phyloP scores from a whole-genome alignment of 108 stramenopile genomes.

The Aureococcus anophagefferens region DNA sequence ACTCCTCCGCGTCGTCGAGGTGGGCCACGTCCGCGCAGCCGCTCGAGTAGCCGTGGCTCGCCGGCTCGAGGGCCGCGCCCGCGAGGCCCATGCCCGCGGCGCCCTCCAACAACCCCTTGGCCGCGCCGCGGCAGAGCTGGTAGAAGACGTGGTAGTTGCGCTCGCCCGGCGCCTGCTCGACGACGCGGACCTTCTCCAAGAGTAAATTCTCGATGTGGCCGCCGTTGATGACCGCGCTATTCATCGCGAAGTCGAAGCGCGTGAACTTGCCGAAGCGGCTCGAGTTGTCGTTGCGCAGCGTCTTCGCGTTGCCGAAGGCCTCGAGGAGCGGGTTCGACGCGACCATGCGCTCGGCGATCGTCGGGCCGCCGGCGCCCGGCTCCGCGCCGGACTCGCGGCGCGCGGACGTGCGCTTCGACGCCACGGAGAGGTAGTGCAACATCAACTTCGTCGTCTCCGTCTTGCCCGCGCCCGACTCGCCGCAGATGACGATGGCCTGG shows the following conservation, averaged over 20 bases:
- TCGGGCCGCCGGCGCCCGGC: neutral
- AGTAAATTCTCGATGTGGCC: constrained; percentile 76
- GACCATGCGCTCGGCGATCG: constrained; percentile 22
- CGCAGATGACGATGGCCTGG: constrained; percentile 25
- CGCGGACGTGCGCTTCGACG: constrained; percentile 20
- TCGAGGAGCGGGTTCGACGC: constrained; percentile 39
- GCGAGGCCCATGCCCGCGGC: constrained; percentile 5
- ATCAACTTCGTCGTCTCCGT: constrained; percentile 30
- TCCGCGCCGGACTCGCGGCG: no score
- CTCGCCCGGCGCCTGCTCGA: constrained; percentile 71
- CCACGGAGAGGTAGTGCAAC: constrained; percentile 23
- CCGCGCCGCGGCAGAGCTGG: constrained; percentile 48
- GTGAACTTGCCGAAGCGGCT: constrained; percentile 80
- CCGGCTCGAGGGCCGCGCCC: neutral
- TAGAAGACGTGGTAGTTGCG: constrained; percentile 92
- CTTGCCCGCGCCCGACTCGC: constrained; percentile 23
- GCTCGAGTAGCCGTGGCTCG: neutral
- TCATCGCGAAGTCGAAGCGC: constrained; percentile 55
- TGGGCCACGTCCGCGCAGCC: constrained; percentile 22
- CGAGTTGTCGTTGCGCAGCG: constrained; percentile 74
- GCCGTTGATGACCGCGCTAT: constrained; percentile 22
- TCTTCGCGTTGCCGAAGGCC: constrained; percentile 83
- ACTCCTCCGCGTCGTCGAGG: constrained; percentile 16
- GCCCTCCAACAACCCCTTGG: neutral
- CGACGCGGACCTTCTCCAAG: constrained; percentile 84